Percentiles rank a stretch among this genome's conserved stretches.
phyloP scores from a whole-genome alignment of 176 grass and related monocot genomes.

The Miscanthus lutarioriparius region DNA sequence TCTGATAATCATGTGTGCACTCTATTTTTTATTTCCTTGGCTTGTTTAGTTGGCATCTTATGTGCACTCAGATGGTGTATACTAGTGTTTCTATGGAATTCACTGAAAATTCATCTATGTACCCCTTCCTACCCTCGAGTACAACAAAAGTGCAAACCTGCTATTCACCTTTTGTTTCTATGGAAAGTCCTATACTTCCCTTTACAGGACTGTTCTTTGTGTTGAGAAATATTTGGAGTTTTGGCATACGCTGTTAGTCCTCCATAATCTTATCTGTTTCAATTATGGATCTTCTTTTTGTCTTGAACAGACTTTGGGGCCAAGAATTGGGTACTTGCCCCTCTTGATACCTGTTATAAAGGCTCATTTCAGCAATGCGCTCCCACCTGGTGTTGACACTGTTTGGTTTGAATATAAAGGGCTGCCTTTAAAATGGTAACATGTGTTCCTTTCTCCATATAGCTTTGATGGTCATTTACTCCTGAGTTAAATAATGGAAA shows the following conservation, averaged over 20 bases:
- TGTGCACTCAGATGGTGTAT: background rate
- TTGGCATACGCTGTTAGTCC: background rate
- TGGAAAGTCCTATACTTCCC: background rate
- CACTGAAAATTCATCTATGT: background rate
- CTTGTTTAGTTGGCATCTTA: background rate
- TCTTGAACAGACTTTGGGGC: slow-evolving; percentile 67
- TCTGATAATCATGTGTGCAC: background rate
- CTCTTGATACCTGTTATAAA: slow-evolving; percentile 79
- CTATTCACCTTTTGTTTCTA: background rate
- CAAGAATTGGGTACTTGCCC: slow-evolving; percentile 84
- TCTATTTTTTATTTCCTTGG: background rate
- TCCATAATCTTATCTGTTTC: background rate
- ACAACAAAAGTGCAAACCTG: background rate
- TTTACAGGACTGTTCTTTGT: background rate
- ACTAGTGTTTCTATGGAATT: background rate
- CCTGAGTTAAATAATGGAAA: background rate
- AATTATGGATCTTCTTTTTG: slow-evolving; percentile 4
- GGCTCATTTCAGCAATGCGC: slow-evolving; percentile 80
- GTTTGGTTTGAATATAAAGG: slow-evolving; percentile 99
- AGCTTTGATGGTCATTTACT: background rate
- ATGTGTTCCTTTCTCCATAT: background rate
- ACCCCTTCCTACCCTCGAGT: background rate
- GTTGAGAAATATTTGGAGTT: background rate
- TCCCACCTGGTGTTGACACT: slow-evolving; percentile 84
- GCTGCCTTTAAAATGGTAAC: slow-evolving; percentile 89